Conservation (phyloP, 208 protist species). For the Herpetomonas samuelpessoai region DNA sequence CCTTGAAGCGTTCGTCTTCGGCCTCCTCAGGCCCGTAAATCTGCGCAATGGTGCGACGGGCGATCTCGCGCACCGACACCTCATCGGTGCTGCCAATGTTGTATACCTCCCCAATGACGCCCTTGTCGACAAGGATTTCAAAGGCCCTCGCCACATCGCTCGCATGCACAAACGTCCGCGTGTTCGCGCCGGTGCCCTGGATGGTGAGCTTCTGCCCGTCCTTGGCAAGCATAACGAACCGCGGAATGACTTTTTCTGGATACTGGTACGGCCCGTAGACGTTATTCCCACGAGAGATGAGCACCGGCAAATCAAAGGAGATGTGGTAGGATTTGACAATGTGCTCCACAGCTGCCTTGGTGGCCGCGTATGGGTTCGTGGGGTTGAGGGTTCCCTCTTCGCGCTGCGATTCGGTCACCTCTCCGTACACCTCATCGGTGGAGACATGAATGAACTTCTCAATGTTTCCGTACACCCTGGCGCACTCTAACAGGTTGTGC, state of each 20-base stretch:
- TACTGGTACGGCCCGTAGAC: constrained; percentile 91
- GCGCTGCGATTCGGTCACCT: constrained; percentile 33
- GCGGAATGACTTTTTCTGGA: constrained; percentile 90
- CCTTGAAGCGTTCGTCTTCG: constrained; percentile 16
- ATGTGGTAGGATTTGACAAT: constrained; percentile 80
- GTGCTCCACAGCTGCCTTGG: constrained; percentile 84
- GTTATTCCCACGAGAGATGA: constrained; percentile 96
- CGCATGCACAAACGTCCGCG: constrained; percentile 66
- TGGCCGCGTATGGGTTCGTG: constrained; percentile 95
- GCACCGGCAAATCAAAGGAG: constrained; percentile 92
- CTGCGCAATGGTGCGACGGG: constrained; percentile 24
- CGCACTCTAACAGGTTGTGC: constrained; percentile 92
- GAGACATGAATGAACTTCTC: constrained; percentile 93
- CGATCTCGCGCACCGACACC: constrained; percentile 53
- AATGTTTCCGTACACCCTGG: constrained; percentile 53
- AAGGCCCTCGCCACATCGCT: constrained; percentile 73
- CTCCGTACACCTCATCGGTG: constrained; percentile 97
- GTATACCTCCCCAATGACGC: constrained; percentile 74
- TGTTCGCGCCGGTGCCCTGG: constrained; percentile 43
- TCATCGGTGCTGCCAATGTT: constrained; percentile 76
- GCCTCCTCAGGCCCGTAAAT: constrained; percentile 14
- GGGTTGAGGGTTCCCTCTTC: constrained; percentile 78
- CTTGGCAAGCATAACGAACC: constrained; percentile 62
- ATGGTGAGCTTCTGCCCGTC: constrained; percentile 51
- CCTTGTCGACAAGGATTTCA: constrained; percentile 59